Evolutionary conservation across 208 protist species (phyloP).

Genomic region (Leptomonas seymouri): DNA sequence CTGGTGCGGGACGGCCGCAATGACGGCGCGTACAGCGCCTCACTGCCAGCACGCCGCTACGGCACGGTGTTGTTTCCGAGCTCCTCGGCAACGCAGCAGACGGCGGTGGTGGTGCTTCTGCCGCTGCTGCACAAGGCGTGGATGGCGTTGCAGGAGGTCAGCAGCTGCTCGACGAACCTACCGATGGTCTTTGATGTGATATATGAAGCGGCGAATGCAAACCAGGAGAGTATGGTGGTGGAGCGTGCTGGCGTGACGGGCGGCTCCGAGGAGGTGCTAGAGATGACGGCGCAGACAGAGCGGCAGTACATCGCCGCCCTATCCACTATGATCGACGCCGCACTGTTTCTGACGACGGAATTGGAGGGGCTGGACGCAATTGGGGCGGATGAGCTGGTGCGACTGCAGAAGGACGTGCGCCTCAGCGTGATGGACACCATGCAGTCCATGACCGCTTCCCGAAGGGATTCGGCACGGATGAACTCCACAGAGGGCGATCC

Average conservation of each 20-base stretch:
- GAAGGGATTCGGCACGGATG: conserved; percentile 39
- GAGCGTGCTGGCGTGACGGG: conserved; percentile 15
- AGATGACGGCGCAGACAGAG: conserved; percentile 38
- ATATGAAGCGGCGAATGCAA: conserved; percentile 46
- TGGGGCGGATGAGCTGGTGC: conserved; percentile 34
- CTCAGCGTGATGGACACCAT: conserved; percentile 53
- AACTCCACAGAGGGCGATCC: neutral
- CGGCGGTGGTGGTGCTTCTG: conserved; percentile 60
- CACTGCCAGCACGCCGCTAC: conserved; percentile 36
- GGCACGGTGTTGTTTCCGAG: conserved; percentile 39
- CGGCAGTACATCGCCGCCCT: conserved; percentile 49
- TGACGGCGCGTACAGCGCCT: conserved; percentile 36
- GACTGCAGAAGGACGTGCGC: conserved; percentile 47
- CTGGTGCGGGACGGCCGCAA: conserved; percentile 57
- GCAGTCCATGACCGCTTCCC: conserved; percentile 49
- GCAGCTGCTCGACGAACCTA: conserved; percentile 51
- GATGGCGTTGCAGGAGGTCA: conserved; percentile 61
- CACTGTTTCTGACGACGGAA: conserved; percentile 51
- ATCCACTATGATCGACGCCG: conserved; percentile 42
- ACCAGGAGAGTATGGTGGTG: conserved; percentile 43
- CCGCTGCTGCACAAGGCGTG: conserved; percentile 81
- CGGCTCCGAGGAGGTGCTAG: conserved; percentile 32
- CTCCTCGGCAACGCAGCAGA: conserved; percentile 47
- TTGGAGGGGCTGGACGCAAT: conserved; percentile 59
- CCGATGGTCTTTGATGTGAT: conserved; percentile 72